Percentiles rank a stretch among this genome's conserved stretches.
These are phyloP conservation scores for Trametes hirsuta DNA, from an alignment of 1,284 basidiomycete species.

Conservation along the genomic window DNA sequence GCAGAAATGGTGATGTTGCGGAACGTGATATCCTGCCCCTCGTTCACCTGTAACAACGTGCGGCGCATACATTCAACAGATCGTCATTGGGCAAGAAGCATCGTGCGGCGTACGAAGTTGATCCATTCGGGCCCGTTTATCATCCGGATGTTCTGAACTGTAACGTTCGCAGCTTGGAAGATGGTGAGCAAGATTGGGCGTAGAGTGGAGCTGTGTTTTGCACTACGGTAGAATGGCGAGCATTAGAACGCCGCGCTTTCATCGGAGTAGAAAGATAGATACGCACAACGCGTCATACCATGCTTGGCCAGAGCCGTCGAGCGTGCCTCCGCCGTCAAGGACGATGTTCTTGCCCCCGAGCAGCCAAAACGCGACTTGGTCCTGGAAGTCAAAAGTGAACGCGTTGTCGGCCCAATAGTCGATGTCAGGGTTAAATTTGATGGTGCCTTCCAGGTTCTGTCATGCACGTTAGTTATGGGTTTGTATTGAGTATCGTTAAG, in stretches of 20 bases:
- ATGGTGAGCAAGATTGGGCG: conserved; percentile 68
- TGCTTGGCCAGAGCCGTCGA: conserved; percentile 62
- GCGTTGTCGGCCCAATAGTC: conserved; percentile 59
- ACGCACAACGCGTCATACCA: conserved; percentile 63
- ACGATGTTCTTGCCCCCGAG: conserved; percentile 60
- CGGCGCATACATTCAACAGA: not conserved
- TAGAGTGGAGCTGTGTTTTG: conserved; percentile 45
- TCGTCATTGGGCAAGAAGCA: not conserved
- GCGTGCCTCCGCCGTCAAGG: conserved; percentile 59
- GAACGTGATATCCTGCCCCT: conserved; percentile 45
- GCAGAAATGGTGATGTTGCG: conserved; percentile 40
- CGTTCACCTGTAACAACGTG: conserved; percentile 29
- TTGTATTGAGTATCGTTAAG: not conserved
- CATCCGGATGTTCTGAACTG: conserved; percentile 51
- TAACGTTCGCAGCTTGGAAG: conserved; percentile 56
- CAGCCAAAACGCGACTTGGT: conserved; percentile 64
- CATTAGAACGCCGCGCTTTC: too few species aligned
- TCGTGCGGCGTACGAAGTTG: conserved; percentile 45
- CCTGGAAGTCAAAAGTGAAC: conserved; percentile 59
- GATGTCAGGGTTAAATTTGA: conserved; percentile 54
- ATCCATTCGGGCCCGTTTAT: conserved; percentile 54
- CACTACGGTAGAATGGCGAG: conserved; percentile 16
- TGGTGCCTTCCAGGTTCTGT: conserved; percentile 52
- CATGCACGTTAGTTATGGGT: not conserved
- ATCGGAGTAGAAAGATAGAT: not conserved